A percentile compares a stretch with the other conserved stretches of the same genome.
Conservation (phyloP, 331 rosid species). For the Saraca asoca region DNA sequence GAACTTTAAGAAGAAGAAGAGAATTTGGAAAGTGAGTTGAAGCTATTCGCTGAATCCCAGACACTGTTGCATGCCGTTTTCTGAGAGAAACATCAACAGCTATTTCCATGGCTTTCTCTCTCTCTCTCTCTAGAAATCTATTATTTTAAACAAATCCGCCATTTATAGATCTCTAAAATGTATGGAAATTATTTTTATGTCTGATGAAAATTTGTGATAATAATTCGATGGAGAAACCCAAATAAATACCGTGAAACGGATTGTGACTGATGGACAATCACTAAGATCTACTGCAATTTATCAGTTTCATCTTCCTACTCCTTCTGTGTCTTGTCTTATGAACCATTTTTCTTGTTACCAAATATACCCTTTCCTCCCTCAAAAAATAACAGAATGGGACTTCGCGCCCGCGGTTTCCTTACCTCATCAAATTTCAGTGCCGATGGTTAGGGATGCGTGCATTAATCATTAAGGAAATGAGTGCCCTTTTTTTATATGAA, state of each 20-base stretch:
- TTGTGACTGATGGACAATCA: conserved; percentile 28
- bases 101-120: conserved; percentile 20
- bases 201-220: no score
- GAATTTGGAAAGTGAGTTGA: no score
- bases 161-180: no score
- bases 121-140: not conserved
- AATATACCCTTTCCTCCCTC: not conserved
- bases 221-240: not conserved
- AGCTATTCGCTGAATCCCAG: not conserved
- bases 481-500: no score
- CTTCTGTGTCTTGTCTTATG: not conserved
- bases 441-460: no score
- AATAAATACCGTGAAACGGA: conserved; percentile 34
- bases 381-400: no score
- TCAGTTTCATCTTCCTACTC: not conserved
- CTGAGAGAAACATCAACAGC: conserved; percentile 24
- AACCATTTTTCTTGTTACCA: not conserved
- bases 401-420: no score
- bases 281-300: not conserved
- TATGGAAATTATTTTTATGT: no score
- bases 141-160: not conserved
- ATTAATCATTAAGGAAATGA: no score
- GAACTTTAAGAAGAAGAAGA: no score
- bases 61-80: not conserved
- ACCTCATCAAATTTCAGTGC: no score